These are phyloP conservation scores for Phytophthora meadii DNA, from an alignment of 352 stramenopile genomes.

Conservation along the genomic window DNA sequence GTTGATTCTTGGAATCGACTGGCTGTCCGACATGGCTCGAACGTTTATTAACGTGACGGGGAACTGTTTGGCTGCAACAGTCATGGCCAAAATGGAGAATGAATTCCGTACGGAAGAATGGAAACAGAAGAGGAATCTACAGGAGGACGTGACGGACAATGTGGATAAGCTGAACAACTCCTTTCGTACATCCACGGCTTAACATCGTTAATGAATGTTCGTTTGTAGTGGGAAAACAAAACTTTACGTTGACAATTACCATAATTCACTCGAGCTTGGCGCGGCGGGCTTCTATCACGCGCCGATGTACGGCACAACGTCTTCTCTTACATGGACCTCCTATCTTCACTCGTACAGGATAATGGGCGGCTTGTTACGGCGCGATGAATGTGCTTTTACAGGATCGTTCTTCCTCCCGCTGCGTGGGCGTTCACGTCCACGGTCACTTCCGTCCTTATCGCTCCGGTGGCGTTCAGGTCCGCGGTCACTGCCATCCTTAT, in stretches of 20 bases:
- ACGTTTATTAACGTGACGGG: conserved; percentile 54
- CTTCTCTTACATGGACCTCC: conserved; percentile 17
- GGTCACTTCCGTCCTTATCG: conserved; percentile 12
- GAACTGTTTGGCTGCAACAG: conserved; percentile 48
- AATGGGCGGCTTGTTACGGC: conserved; percentile 27
- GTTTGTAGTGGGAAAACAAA: conserved; percentile 8
- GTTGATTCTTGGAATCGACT: conserved; percentile 49
- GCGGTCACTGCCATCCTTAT: conserved; percentile 10
- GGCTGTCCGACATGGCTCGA: conserved; percentile 53
- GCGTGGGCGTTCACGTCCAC: conserved; percentile 20
- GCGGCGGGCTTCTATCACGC: conserved; percentile 34
- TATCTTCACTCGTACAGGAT: conserved; percentile 34
- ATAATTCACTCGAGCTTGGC: conserved; percentile 33
- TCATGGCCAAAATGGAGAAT: conserved; percentile 59
- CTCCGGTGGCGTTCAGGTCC: conserved; percentile 22
- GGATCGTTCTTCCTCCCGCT: conserved; percentile 25
- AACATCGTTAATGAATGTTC: not conserved
- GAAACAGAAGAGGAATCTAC: conserved; percentile 22
- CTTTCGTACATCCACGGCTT: not conserved
- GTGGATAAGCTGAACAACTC: conserved; percentile 14
- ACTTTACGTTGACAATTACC: conserved; percentile 34
- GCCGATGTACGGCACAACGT: conserved; percentile 25
- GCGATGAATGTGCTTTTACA: conserved; percentile 22
- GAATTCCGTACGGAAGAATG: conserved; percentile 53
- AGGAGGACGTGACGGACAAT: conserved; percentile 1